These are phyloP conservation scores for Pinus taeda DNA, from an alignment of 75 land plant genomes.

Conservation along the genomic window DNA sequence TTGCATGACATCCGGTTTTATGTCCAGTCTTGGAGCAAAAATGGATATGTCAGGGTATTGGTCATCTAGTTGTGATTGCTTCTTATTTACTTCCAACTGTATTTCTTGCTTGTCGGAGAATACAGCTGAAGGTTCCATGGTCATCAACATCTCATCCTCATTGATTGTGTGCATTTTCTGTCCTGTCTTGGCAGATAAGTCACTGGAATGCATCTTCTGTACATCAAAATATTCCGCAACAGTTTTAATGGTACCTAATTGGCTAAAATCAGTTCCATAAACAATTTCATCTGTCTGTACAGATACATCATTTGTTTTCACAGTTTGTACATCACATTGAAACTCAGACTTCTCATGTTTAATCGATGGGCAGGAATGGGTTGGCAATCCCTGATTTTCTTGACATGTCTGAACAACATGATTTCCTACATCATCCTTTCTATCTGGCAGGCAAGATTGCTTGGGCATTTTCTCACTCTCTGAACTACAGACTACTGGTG, in stretches of 20 bases:
- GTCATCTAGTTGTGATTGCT: not conserved
- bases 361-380: not conserved
- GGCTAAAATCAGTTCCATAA: not conserved
- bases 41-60: not conserved
- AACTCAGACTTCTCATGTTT: not conserved
- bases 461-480: not conserved
- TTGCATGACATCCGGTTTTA: not conserved
- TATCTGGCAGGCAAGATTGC: not conserved
- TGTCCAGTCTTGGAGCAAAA: slow-evolving; percentile 4
- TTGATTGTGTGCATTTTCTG: slow-evolving; percentile 1
- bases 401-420: not conserved
- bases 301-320: slow-evolving; percentile 4
- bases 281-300: not conserved
- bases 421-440: slow-evolving; percentile 7
- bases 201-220: not conserved
- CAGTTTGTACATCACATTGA: not conserved
- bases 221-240: not conserved
- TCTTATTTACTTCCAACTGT: slow-evolving; percentile 2
- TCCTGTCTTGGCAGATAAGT: not conserved
- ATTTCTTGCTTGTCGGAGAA: not conserved
- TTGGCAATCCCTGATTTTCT: not conserved
- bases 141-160: not conserved
- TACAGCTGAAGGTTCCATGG: not conserved
- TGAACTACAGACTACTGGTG: not conserved
- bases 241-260: not conserved